phyloP scores from a whole-genome alignment of 163 green algal genomes.

The Scenedesmus sp. region DNA sequence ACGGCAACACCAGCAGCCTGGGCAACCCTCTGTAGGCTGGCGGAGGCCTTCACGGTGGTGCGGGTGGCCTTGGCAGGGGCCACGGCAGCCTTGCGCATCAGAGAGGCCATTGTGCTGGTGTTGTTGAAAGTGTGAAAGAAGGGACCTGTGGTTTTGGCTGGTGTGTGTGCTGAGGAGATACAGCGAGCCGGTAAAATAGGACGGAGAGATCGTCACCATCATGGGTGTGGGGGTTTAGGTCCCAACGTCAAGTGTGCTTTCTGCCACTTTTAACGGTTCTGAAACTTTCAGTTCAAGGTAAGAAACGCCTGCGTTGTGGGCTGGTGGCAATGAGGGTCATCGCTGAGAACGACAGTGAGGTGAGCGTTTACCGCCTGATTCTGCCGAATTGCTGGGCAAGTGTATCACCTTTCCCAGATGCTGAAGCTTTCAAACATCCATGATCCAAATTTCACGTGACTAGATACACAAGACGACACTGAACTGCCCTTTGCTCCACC shows the following conservation, averaged over 20 bases:
- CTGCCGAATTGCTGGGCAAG: too few species aligned
- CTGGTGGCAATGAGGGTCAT: too few species aligned
- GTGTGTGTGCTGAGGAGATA: background rate
- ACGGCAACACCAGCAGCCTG: conserved; percentile 41
- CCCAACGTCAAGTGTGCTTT: background rate
- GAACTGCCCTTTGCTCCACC: too few species aligned
- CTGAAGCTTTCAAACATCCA: too few species aligned
- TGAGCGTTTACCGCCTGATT: too few species aligned
- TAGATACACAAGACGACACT: too few species aligned
- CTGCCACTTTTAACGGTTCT: background rate
- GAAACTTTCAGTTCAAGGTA: background rate
- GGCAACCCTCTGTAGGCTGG: conserved; percentile 38
- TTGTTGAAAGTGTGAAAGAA: background rate
- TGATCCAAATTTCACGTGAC: too few species aligned
- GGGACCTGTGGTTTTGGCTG: background rate
- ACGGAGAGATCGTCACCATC: background rate
- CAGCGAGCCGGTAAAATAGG: conserved; percentile 11
- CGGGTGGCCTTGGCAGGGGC: conserved; percentile 36
- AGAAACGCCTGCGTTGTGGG: too few species aligned
- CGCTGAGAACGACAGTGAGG: too few species aligned
- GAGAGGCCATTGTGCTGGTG: conserved; percentile 32
- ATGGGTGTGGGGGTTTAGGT: background rate
- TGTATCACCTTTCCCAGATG: too few species aligned
- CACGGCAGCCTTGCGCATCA: conserved; percentile 37
- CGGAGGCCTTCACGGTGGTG: conserved; percentile 44